Evolutionary conservation across 768 basidiomycete genomes (phyloP).

Genomic region (Epithele typhae): DNA sequence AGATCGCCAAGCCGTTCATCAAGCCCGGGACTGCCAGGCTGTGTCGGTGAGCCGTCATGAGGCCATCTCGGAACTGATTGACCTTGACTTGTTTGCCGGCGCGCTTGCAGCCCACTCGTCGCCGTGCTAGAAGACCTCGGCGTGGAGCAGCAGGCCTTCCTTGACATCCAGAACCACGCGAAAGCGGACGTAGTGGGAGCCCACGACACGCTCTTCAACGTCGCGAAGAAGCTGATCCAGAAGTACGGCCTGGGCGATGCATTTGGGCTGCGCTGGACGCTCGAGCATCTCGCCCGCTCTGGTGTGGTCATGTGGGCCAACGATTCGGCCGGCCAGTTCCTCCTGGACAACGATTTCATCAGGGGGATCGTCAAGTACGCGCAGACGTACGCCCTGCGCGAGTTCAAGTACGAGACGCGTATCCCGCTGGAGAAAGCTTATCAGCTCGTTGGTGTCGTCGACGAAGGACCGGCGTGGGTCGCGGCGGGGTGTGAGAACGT

Average conservation of each 20-base stretch:
- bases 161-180: slow-evolving; percentile 55
- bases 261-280: slow-evolving; percentile 47
- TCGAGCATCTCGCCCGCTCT: slow-evolving; percentile 41
- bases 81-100: too few relatives aligned
- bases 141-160: slow-evolving; percentile 51
- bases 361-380: slow-evolving; percentile 27
- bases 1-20: slow-evolving; percentile 64
- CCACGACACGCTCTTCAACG: slow-evolving; percentile 47
- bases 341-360: slow-evolving; percentile 17
- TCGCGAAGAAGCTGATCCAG: slow-evolving; percentile 40
- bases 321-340: slow-evolving; percentile 5
- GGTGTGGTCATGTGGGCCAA: slow-evolving; percentile 13
- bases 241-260: slow-evolving; percentile 39
- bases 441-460: slow-evolving; percentile 75
- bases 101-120: slow-evolving; percentile 51
- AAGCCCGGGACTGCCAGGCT: slow-evolving; percentile 60
- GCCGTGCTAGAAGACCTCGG: slow-evolving; percentile 78
- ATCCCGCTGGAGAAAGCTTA: slow-evolving; percentile 67
- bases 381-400: slow-evolving; percentile 63
- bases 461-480: slow-evolving; percentile 71
- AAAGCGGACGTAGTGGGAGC: slow-evolving; percentile 56
- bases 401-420: slow-evolving; percentile 72
- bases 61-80: too few relatives aligned
- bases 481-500: slow-evolving; percentile 45
- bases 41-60: slow-evolving; percentile 49